These are phyloP conservation scores for Globisporangium lucens DNA, from an alignment of 352 stramenopile genomes.

Conservation along the genomic window DNA sequence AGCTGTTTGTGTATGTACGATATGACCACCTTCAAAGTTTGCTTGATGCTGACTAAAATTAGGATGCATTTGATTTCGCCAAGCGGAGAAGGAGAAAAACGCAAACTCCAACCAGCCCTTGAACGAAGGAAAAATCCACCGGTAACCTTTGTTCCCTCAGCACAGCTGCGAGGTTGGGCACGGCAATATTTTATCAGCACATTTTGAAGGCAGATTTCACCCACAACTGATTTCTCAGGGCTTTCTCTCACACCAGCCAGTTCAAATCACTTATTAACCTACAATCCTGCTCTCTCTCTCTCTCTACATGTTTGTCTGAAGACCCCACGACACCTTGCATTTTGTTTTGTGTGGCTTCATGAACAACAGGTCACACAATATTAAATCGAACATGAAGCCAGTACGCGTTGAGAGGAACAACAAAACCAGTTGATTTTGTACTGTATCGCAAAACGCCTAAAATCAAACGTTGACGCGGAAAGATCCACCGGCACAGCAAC, in stretches of 20 bases:
- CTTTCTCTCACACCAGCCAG: not conserved
- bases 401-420: too few species aligned
- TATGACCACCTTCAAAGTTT: not conserved
- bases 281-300: not conserved
- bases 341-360: not conserved
- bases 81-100: not conserved
- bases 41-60: not conserved
- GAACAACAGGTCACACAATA: not conserved
- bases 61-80: not conserved
- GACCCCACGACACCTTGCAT: too few species aligned
- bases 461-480: not conserved
- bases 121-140: not conserved
- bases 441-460: too few species aligned
- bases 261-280: not conserved
- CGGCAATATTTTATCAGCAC: not conserved
- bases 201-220: not conserved
- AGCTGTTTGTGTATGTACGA: not conserved
- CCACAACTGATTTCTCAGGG: not conserved
- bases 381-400: not conserved
- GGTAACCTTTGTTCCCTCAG: not conserved
- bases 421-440: too few species aligned
- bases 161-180: not conserved
- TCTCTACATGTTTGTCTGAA: too few species aligned
- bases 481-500: not conserved
- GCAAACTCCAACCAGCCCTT: not conserved